Evolutionary conservation across 495 filamentous ascomycete genomes (phyloP), one percentile per base, ranked within the genome.

Genomic region (Xylaria intraflava): DNA sequence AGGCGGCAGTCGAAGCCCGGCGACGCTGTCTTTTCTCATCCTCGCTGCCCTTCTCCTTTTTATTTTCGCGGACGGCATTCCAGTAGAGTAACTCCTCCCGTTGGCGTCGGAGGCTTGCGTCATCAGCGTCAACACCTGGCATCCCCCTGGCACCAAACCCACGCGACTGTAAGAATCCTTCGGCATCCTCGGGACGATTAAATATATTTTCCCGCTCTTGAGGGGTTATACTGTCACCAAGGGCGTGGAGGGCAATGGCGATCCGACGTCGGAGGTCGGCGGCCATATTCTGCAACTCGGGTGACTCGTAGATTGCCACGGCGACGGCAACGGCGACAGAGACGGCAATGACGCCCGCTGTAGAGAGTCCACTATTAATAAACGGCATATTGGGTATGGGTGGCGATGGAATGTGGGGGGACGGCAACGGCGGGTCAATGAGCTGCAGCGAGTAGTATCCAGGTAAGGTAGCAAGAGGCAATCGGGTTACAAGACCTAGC

Each of bases 291-390:
- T 86, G 82, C 41, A 93, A 76, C 67, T 92, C 84, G 11, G 87
- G 88, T 19, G 82, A 88, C 65, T 93, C 87, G 69, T 95, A 95
- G 50, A 92, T 77, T 33, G 89, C 89, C 49, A 93, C 83, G 6
- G 88, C 88, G 38, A 88, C 88, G 53, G 88, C 88, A 24, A 89
- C 83, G 30, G 89, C 78, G 20, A 90, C 81, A 36, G 85, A 81
- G 12, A 88, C 77, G 55, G 82, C 86, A 60, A 93, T 81, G 14
- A 93, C 85, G 65, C 89, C 80, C 61, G 84, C 89, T 92, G 74
- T 67, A 48, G 72, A 63, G 40, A 59, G 64, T 59, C 70, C 62
- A 44, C 76, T 49, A 49, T 24, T 29, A 44, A 24, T 43, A 43
- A 26, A 45, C 29, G 52, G 51, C 51, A 53, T 53, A 74, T 71